phyloP scores from a whole-genome alignment of 2,329 filamentous ascomycete genomes.

The Epicoccum nigrum region DNA sequence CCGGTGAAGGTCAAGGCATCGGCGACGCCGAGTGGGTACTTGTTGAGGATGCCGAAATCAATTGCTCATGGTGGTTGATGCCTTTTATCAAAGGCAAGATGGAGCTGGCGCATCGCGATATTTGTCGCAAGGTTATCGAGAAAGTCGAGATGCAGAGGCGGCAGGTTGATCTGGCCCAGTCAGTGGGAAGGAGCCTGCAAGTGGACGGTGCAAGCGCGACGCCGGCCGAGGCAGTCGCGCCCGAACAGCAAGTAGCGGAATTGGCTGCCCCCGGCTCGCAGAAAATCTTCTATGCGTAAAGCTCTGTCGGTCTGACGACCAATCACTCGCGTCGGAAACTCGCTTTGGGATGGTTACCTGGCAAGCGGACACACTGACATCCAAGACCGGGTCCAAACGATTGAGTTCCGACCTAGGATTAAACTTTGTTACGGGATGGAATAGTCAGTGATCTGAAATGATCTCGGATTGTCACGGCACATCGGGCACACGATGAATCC shows the following conservation, averaged over 20 bases:
- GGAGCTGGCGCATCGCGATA: conserved; percentile 42
- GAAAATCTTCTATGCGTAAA: conserved; percentile 29
- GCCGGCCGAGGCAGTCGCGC: conserved; percentile 19
- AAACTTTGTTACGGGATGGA: no score
- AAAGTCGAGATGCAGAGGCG: conserved; percentile 35
- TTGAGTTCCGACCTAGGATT: no score
- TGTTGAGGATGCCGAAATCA: conserved; percentile 45
- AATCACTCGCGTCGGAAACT: no score
- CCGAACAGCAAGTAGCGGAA: conserved; percentile 20
- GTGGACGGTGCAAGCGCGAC: neutral
- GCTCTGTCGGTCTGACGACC: no score
- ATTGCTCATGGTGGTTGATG: conserved; percentile 45
- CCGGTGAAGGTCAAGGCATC: conserved; percentile 41
- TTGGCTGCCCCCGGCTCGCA: conserved; percentile 21
- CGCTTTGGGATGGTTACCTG: no score
- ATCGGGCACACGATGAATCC: no score
- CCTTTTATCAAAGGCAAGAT: conserved; percentile 44
- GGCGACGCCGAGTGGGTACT: conserved; percentile 43
- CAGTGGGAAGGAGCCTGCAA: conserved; percentile 25
- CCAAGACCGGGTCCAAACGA: no score
- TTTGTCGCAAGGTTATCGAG: conserved; percentile 43
- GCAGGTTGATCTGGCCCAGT: conserved; percentile 24
- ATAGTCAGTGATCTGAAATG: no score
- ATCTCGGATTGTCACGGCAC: no score
- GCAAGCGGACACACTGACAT: no score